These are phyloP conservation scores for Barnettozyma botsteinii DNA, from an alignment of 805 yeast genomes.

Conservation along the genomic window DNA sequence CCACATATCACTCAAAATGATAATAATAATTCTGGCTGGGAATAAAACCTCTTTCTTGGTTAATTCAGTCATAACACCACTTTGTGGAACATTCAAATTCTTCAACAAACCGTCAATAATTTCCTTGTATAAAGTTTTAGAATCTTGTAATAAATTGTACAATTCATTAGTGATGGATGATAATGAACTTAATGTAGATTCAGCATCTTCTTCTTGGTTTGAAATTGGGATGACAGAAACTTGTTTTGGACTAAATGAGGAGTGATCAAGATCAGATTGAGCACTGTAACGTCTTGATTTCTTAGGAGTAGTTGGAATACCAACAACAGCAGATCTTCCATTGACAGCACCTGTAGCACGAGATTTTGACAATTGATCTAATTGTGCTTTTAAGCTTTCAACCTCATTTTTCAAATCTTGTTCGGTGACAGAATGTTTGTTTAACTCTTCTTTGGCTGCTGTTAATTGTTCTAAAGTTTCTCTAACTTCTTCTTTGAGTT, in stretches of 20 bases:
- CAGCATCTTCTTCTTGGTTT: slow-evolving; percentile 42
- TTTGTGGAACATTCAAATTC: slow-evolving; percentile 79
- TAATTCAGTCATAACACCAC: slow-evolving; percentile 77
- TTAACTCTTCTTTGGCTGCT: slow-evolving; percentile 51
- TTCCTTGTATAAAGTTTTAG: slow-evolving; percentile 70
- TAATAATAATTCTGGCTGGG: slow-evolving; percentile 93
- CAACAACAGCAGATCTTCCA: slow-evolving; percentile 27
- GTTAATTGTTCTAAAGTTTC: slow-evolving; percentile 57
- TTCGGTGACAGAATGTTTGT: slow-evolving; percentile 57
- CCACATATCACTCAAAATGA: slow-evolving; percentile 96
- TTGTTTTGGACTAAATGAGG: slow-evolving; percentile 39
- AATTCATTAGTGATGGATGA: slow-evolving; percentile 73
- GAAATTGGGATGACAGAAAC: slow-evolving; percentile 59
- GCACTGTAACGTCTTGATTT: slow-evolving; percentile 32
- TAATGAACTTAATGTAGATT: slow-evolving; percentile 38
- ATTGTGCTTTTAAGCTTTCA: slow-evolving; percentile 33
- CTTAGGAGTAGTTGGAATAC: slow-evolving; percentile 24
- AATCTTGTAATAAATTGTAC: slow-evolving; percentile 63
- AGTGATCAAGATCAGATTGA: slow-evolving; percentile 29
- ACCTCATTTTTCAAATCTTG: slow-evolving; percentile 52
- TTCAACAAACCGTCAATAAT: slow-evolving; percentile 80
- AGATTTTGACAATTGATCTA: slow-evolving; percentile 27
- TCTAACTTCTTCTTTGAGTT: slow-evolving; percentile 57
- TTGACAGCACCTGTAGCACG: slow-evolving; percentile 20
- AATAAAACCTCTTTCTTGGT: slow-evolving; percentile 87